These are phyloP conservation scores for Amaranthus tricolor DNA, from an alignment of 179 eudicot genomes.

Conservation along the genomic window DNA sequence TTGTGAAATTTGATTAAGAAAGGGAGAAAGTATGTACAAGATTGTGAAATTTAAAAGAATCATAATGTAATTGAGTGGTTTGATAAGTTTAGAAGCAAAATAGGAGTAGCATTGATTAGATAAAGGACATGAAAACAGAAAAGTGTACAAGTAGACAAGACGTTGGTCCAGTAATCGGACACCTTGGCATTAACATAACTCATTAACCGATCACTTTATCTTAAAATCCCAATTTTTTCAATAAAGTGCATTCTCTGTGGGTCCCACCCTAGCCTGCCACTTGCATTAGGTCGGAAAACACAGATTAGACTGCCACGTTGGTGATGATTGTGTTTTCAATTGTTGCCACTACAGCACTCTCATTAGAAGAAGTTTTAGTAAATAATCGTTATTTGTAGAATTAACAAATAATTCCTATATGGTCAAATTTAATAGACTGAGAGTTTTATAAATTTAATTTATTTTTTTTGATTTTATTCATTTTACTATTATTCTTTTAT, in stretches of 20 bases:
- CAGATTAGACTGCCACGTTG: conserved; percentile 29
- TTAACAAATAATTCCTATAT: too few species aligned
- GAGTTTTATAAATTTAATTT: too few species aligned
- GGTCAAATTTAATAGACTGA: too few species aligned
- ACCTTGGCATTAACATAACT: background rate
- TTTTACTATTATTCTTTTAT: too few species aligned
- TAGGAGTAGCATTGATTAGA: background rate
- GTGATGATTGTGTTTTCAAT: background rate
- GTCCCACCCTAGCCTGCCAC: conserved; percentile 18
- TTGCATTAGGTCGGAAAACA: background rate
- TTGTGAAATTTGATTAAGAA: too few species aligned
- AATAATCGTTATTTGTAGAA: too few species aligned
- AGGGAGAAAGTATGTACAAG: too few species aligned
- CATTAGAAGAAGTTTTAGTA: too few species aligned
- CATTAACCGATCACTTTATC: conserved; percentile 11
- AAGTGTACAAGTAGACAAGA: conserved; percentile 6
- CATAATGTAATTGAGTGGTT: background rate
- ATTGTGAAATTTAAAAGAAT: background rate
- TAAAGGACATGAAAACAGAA: background rate
- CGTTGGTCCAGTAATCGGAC: conserved; percentile 9
- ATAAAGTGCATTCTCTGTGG: conserved; percentile 15
- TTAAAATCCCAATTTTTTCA: conserved; percentile 14
- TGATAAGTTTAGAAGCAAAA: background rate
- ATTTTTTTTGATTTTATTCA: too few species aligned
- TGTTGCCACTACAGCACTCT: too few species aligned